Conservation (phyloP, 2,329 filamentous ascomycete species). For the Pezicula rhizophila region DNA sequence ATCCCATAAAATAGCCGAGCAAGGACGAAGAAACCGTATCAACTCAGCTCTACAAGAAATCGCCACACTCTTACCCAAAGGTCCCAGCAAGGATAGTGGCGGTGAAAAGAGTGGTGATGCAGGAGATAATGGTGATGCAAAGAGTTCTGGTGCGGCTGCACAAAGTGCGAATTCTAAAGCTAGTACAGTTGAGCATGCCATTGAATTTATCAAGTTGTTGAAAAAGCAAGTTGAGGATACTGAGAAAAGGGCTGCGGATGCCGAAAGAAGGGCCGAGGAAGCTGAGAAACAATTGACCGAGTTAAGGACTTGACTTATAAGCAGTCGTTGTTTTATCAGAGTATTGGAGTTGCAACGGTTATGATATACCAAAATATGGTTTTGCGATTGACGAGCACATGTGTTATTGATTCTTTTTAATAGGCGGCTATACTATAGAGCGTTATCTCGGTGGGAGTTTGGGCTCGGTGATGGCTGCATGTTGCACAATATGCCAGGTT, state of each 20-base stretch:
- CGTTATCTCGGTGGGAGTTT: too few species aligned
- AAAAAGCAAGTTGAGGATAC: slow-evolving; percentile 66
- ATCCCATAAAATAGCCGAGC: slow-evolving; percentile 96
- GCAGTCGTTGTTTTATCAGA: neutral
- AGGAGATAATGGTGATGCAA: slow-evolving; percentile 42
- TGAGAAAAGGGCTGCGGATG: slow-evolving; percentile 54
- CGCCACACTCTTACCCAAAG: slow-evolving; percentile 70
- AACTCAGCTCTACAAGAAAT: slow-evolving; percentile 92
- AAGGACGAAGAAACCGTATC: slow-evolving; percentile 90
- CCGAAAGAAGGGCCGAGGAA: slow-evolving; percentile 50
- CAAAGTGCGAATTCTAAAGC: slow-evolving; percentile 79
- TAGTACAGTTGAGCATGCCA: slow-evolving; percentile 94
- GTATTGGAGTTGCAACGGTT: neutral
- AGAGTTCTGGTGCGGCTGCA: slow-evolving; percentile 33
- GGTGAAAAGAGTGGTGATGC: slow-evolving; percentile 32
- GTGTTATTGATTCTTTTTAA: too few species aligned
- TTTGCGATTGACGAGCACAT: too few species aligned
- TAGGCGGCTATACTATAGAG: too few species aligned
- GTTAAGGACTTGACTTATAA: slow-evolving; percentile 3
- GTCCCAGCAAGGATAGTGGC: slow-evolving; percentile 33
- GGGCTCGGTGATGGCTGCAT: too few species aligned
- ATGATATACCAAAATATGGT: neutral
- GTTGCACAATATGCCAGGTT: too few species aligned
- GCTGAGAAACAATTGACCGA: slow-evolving; percentile 21
- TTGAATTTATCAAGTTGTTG: slow-evolving; percentile 86